These are phyloP conservation scores for Passiflora organensis DNA, from an alignment of 345 rosid genomes.

Conservation along the genomic window DNA sequence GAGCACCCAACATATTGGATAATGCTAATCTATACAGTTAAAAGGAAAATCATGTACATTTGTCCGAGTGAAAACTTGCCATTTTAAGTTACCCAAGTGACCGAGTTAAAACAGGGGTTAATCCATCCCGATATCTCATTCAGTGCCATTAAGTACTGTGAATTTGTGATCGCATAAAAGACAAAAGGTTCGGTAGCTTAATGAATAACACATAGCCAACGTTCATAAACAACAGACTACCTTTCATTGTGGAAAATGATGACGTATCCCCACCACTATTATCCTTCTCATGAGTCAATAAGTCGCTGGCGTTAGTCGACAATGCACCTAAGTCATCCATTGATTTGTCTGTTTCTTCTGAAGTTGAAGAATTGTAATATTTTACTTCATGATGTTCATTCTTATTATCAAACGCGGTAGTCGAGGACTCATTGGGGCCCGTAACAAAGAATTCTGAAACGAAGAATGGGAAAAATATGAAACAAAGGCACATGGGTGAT, in stretches of 20 bases:
- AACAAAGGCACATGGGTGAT: not conserved
- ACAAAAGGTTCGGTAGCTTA: not conserved
- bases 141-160: not conserved
- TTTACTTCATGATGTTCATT: not conserved
- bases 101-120: not conserved
- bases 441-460: not conserved
- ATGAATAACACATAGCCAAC: not conserved
- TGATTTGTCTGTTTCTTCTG: not conserved
- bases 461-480: not conserved
- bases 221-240: constrained; percentile 16
- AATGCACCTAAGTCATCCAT: not conserved
- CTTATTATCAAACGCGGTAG: not conserved
- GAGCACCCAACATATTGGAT: not conserved
- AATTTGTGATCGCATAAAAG: constrained; percentile 6
- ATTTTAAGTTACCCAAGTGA: not conserved
- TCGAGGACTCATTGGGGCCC: not conserved
- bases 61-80: not conserved
- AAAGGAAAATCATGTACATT: not conserved
- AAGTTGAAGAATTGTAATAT: not conserved
- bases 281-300: not conserved
- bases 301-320: not conserved
- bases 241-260: constrained; percentile 30
- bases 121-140: not conserved
- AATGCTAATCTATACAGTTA: not conserved
- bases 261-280: not conserved